phyloP scores from a whole-genome alignment of 805 yeast genomes.

The Sugiyamaella mastotermitis region DNA sequence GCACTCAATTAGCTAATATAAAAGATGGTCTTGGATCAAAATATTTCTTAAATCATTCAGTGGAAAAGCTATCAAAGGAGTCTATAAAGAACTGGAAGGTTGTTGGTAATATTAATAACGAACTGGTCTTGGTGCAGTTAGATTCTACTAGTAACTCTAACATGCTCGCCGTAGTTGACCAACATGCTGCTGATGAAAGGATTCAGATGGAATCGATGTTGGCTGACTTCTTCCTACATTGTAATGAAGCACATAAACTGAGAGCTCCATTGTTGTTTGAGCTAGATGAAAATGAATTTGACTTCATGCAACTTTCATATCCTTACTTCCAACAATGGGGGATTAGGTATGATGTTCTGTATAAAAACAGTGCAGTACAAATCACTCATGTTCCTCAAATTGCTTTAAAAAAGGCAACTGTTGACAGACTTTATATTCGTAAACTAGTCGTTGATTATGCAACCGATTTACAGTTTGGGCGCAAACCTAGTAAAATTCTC shows the following conservation, averaged over 20 bases:
- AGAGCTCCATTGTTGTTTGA: not conserved
- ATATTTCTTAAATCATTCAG: constrained; percentile 1
- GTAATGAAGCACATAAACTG: not conserved
- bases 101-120: constrained; percentile 49
- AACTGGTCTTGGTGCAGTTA: constrained; percentile 50
- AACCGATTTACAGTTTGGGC: constrained; percentile 5
- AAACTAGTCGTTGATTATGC: constrained; percentile 8
- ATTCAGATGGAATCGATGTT: constrained; percentile 50
- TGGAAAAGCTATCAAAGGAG: constrained; percentile 9
- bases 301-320: not conserved
- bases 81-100: constrained; percentile 13
- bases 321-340: constrained; percentile 14
- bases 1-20: too few relatives aligned
- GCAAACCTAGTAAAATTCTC: not conserved
- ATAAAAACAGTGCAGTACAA: not conserved
- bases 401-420: constrained; percentile 1
- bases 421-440: constrained; percentile 7
- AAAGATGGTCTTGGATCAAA: constrained; percentile 1
- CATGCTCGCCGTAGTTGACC: constrained; percentile 51
- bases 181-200: constrained; percentile 83
- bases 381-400: constrained; percentile 20
- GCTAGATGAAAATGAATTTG: not conserved
- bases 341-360: constrained; percentile 4
- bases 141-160: constrained; percentile 10
- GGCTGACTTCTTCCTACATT: constrained; percentile 29